A percentile compares a stretch with the other conserved stretches of the same genome.
Conservation (phyloP, 441 rosid genomes). For the Jatropha multifida region DNA sequence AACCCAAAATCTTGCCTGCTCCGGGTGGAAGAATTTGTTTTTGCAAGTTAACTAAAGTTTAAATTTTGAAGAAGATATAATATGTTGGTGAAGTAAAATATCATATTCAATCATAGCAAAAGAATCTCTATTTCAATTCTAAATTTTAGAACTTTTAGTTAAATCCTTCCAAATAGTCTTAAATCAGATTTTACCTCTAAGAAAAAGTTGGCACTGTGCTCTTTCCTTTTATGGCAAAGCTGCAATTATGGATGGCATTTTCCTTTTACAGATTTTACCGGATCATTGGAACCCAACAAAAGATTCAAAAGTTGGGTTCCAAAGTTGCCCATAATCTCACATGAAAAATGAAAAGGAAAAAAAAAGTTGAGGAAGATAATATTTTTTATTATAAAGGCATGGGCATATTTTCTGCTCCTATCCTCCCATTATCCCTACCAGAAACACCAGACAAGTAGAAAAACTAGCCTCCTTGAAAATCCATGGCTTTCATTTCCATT, state of each 20-base stretch:
- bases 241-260: too few relatives aligned
- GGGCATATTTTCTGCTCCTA: slow-evolving; percentile 31
- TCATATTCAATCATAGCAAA: too few relatives aligned
- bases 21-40: too few relatives aligned
- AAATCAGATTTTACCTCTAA: too few relatives aligned
- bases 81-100: too few relatives aligned
- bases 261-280: background rate
- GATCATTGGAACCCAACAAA: background rate
- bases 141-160: too few relatives aligned
- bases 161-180: too few relatives aligned
- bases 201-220: background rate
- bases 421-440: slow-evolving; percentile 4
- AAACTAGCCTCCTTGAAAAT: background rate
- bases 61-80: too few relatives aligned
- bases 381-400: slow-evolving; percentile 35
- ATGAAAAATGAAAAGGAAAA: slow-evolving; percentile 14
- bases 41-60: too few relatives aligned
- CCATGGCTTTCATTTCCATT: slow-evolving; percentile 49
- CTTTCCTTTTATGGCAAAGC: background rate
- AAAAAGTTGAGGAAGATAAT: slow-evolving; percentile 28
- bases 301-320: background rate
- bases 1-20: too few relatives aligned
- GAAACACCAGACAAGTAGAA: background rate
- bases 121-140: too few relatives aligned
- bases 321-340: slow-evolving; percentile 18